phyloP scores from a whole-genome alignment of 805 yeast species.

The Yamadazyma ubonensis region DNA sequence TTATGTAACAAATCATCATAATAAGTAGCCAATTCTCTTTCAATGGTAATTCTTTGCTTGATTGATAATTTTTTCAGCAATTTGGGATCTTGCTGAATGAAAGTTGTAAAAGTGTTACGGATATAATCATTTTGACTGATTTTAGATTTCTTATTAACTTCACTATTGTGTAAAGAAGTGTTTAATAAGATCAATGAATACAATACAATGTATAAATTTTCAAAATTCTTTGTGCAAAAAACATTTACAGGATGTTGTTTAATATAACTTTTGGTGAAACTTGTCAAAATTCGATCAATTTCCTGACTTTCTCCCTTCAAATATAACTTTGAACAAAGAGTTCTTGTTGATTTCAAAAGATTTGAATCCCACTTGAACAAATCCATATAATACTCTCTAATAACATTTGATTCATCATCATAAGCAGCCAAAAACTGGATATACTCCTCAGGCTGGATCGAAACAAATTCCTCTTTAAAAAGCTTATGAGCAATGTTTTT shows the following conservation, averaged over 20 bases:
- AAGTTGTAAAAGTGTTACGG: conserved; percentile 42
- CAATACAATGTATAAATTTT: conserved; percentile 63
- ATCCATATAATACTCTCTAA: conserved; percentile 47
- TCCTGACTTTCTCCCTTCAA: conserved; percentile 82
- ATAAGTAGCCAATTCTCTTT: conserved; percentile 42
- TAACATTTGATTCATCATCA: conserved; percentile 38
- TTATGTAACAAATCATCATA: conserved; percentile 42
- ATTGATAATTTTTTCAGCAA: conserved; percentile 26
- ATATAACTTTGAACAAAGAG: conserved; percentile 63
- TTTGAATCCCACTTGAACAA: conserved; percentile 48
- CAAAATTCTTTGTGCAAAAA: conserved; percentile 51
- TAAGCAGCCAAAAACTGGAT: conserved; percentile 41
- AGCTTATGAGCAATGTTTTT: conserved; percentile 36
- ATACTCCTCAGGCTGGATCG: conserved; percentile 44
- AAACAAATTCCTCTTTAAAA: conserved; percentile 41
- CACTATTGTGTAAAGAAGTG: conserved; percentile 68
- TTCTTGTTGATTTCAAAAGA: conserved; percentile 55
- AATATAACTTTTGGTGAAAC: conserved; percentile 65
- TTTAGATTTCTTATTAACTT: conserved; percentile 35
- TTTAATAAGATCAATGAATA: conserved; percentile 72
- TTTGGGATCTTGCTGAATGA: conserved; percentile 34
- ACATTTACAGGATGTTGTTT: conserved; percentile 47
- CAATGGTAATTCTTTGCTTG: conserved; percentile 43
- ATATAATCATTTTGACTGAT: conserved; percentile 43
- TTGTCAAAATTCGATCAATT: conserved; percentile 69